A percentile compares a stretch with the other conserved stretches of the same genome.
These are phyloP conservation scores for Alternaria postmessia DNA, from an alignment of 2,329 filamentous ascomycete species.

Conservation along the genomic window DNA sequence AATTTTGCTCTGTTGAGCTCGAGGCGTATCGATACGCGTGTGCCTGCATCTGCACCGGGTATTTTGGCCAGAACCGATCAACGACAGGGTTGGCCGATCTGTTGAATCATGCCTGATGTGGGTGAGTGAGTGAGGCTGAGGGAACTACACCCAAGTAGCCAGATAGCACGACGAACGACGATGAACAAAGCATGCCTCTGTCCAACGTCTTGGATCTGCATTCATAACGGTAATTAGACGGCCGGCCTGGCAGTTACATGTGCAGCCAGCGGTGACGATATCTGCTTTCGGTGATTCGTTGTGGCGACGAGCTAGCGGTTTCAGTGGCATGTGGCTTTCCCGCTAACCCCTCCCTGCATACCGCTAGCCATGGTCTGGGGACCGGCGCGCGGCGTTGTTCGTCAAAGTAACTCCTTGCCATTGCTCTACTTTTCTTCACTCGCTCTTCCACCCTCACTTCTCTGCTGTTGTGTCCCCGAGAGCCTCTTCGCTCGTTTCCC, in stretches of 20 bases:
- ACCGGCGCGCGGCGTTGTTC: constrained; percentile 10
- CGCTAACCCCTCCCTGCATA: constrained; percentile 29
- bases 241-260: constrained; percentile 11
- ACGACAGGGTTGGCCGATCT: constrained; percentile 19
- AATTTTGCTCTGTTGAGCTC: constrained; percentile 9
- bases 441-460: constrained; percentile 10
- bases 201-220: background rate
- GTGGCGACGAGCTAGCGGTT: constrained; percentile 27
- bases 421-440: constrained; percentile 23
- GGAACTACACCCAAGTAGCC: background rate
- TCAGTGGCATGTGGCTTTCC: constrained; percentile 30
- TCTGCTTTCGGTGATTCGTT: constrained; percentile 31
- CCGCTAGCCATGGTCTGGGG: constrained; percentile 17
- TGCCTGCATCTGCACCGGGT: constrained; percentile 2
- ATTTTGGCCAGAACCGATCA: constrained; percentile 37
- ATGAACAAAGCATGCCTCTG: background rate
- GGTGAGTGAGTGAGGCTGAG: constrained; percentile 1
- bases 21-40: constrained; percentile 27
- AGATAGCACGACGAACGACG: background rate
- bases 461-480: constrained; percentile 25
- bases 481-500: constrained; percentile 33
- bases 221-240: constrained; percentile 11
- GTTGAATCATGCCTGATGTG: constrained; percentile 7
- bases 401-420: constrained; percentile 15
- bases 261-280: constrained; percentile 16